phyloP scores from a whole-genome alignment of 768 basidiomycete genomes.

The Tricholoma sp. region DNA sequence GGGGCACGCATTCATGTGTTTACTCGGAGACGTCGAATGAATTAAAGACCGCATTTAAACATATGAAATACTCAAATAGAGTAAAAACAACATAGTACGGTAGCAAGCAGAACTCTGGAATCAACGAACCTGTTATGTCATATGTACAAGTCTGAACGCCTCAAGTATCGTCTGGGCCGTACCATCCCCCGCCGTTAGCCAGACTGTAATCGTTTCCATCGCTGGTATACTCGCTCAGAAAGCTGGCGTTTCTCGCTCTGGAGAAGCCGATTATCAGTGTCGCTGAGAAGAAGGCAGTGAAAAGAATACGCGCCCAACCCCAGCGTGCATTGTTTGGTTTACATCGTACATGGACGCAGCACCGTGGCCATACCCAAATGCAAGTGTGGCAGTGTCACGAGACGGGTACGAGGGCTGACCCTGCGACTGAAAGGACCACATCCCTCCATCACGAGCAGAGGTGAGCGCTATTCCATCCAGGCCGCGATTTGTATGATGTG shows the following conservation, averaged over 20 bases:
- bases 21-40: too few relatives aligned
- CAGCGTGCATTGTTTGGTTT: background rate
- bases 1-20: too few relatives aligned
- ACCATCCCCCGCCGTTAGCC: background rate
- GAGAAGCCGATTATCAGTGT: background rate
- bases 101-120: background rate
- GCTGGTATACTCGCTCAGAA: background rate
- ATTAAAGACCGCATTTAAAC: too few relatives aligned
- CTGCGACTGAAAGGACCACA: background rate
- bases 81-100: background rate
- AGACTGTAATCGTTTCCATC: too few relatives aligned
- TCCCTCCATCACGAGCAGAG: background rate
- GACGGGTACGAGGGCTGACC: background rate
- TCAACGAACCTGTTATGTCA: background rate
- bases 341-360: background rate
- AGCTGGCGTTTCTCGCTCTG: background rate
- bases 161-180: background rate
- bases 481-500: background rate
- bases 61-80: too few relatives aligned
- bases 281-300: background rate
- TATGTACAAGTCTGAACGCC: background rate
- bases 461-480: background rate
- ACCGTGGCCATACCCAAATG: background rate
- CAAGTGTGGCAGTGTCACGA: background rate
- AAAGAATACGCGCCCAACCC: background rate